Percentiles rank a stretch among this genome's conserved stretches.
Conservation (phyloP, 1,284 basidiomycete genomes). For the Volvariella volvacea region DNA sequence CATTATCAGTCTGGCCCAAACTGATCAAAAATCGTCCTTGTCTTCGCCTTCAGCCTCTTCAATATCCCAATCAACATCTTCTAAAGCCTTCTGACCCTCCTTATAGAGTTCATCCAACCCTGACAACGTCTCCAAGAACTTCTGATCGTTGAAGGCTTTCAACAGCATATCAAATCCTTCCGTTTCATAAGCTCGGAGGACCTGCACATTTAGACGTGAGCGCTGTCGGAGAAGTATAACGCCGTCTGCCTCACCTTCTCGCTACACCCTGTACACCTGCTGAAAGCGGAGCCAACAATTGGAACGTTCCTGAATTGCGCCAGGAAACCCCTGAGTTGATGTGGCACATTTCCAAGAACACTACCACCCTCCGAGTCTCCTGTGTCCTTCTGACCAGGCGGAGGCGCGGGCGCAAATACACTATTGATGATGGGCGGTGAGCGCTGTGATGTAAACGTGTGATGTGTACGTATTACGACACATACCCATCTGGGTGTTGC, state of each 20-base stretch:
- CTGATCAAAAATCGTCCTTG: no score
- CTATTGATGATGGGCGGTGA: slow-evolving; percentile 26
- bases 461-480: slow-evolving; percentile 5
- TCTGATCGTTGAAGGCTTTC: slow-evolving; percentile 79
- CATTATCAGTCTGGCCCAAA: no score
- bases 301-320: slow-evolving; percentile 80
- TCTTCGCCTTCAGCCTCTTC: slow-evolving; percentile 41
- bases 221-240: not conserved
- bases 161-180: slow-evolving; percentile 78
- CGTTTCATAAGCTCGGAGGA: slow-evolving; percentile 69
- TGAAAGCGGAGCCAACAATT: slow-evolving; percentile 83
- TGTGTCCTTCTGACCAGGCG: slow-evolving; percentile 21
- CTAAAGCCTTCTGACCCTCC: slow-evolving; percentile 73
- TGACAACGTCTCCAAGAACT: slow-evolving; percentile 77
- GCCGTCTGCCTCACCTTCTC: slow-evolving; percentile 46
- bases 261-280: slow-evolving; percentile 88
- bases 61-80: slow-evolving; percentile 73
- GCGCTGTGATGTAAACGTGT: not conserved
- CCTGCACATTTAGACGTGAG: slow-evolving; percentile 31
- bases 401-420: slow-evolving; percentile 60
- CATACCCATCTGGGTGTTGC: slow-evolving; percentile 86
- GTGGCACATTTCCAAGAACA: slow-evolving; percentile 84
- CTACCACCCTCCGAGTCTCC: slow-evolving; percentile 33
- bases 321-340: slow-evolving; percentile 90
- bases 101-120: slow-evolving; percentile 81